Percentiles rank a stretch among this genome's conserved stretches.
Conservation (phyloP, 2,329 filamentous ascomycete genomes). For the Aureobasidium sp. region DNA sequence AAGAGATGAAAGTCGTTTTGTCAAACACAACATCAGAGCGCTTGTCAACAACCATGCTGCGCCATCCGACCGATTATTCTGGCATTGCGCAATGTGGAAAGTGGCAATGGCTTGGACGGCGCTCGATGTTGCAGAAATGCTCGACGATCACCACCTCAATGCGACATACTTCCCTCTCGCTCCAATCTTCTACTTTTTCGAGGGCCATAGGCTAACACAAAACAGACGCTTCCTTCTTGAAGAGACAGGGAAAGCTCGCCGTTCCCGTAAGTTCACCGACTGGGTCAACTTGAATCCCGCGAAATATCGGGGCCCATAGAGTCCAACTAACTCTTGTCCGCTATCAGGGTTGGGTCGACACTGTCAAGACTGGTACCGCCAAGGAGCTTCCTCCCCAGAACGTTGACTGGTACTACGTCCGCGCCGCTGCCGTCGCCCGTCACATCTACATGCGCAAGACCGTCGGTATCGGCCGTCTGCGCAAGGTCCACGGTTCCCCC, state of each 20-base stretch:
- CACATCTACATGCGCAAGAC: conserved; percentile 99
- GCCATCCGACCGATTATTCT: neutral
- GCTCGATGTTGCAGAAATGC: too few species aligned
- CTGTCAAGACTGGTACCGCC: conserved; percentile 93
- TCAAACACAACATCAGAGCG: neutral
- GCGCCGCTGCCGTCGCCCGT: conserved; percentile 89
- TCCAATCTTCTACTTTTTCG: neutral
- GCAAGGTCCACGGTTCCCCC: conserved; percentile 81
- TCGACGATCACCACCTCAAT: neutral
- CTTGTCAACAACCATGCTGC: neutral
- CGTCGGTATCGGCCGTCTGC: conserved; percentile 94
- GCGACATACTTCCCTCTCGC: neutral
- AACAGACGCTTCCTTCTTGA: conserved; percentile 68
- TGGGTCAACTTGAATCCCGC: conserved; percentile 5
- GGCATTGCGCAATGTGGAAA: neutral
- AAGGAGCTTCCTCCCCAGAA: conserved; percentile 98
- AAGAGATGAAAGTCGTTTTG: conserved; percentile 2
- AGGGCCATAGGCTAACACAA: neutral
- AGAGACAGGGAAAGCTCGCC: conserved; percentile 88
- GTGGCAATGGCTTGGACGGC: neutral
- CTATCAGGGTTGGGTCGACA: conserved; percentile 84
- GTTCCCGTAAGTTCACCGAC: conserved; percentile 47
- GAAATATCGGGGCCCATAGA: neutral
- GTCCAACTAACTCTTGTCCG: neutral
- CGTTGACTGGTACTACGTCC: conserved; percentile 92